These are phyloP conservation scores for Chrysanthemum makinoi DNA, from an alignment of 129 eudicot genomes.

Conservation along the genomic window DNA sequence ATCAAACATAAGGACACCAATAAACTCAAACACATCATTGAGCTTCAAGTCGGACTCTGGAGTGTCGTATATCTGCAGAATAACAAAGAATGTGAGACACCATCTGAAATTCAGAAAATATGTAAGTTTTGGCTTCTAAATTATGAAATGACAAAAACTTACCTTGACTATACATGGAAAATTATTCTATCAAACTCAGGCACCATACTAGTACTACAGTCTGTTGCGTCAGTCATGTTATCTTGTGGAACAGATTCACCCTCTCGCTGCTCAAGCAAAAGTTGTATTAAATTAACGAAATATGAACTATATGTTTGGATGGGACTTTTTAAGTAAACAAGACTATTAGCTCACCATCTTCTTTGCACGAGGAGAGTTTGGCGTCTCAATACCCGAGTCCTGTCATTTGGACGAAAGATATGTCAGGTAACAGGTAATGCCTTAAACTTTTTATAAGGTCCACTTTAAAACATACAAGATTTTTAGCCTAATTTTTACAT, in stretches of 20 bases:
- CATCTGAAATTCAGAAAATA: not conserved
- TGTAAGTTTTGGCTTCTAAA: not conserved
- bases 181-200: constrained; percentile 41
- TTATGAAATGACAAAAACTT: not conserved
- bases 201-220: constrained; percentile 26
- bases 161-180: constrained; percentile 93
- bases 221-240: constrained; percentile 26
- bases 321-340: not conserved
- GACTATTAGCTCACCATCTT: constrained; percentile 59
- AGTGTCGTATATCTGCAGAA: constrained; percentile 72
- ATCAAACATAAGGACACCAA: constrained; percentile 81
- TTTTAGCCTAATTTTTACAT: constrained; percentile 10
- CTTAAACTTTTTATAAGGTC: not conserved
- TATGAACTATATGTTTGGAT: not conserved
- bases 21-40: constrained; percentile 90
- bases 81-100: not conserved
- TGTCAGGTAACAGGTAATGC: constrained; percentile 14
- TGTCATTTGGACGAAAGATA: constrained; percentile 19
- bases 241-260: constrained; percentile 35
- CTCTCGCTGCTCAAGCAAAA: constrained; percentile 46
- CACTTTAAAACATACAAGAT: not conserved
- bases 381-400: constrained; percentile 40
- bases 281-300: constrained; percentile 9
- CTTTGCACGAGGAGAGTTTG: constrained; percentile 54
- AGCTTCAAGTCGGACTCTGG: constrained; percentile 82